Base-by-base conservation (phyloP, 768 basidiomycete species). In the Phaeotremella fagi region DNA sequence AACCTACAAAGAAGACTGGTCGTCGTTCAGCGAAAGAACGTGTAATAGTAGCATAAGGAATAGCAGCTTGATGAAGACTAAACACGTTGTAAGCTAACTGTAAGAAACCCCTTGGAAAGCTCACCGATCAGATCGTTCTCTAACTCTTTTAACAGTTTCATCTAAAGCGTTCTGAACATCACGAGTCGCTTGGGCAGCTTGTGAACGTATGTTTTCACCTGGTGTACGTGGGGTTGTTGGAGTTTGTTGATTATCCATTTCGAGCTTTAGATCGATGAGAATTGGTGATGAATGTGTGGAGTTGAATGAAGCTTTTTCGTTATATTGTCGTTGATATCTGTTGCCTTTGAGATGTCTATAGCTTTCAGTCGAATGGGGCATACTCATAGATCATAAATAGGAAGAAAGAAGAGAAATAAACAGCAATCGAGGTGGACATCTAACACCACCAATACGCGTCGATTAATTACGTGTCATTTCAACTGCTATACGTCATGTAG, bases 1-100 rank as follows among this genome's bases (percentile, higher is more conserved):
- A 4, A 62, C 67, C 12, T 45, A 69, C 67, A 45, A 70, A 70
- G 24, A 70, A 50, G 1, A 70, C 65, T 3, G 68, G 68, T 12
- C 49, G 33, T 3, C 25, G 18, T 35, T 70, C 68, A n/a, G 68
- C 68, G 41, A 64, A 70, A 15, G 50, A 46, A 16, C 68, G 45
- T 1, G 63, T 63, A 50, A 55, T 62, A 16, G 61, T 53, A 0
- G 68, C 68, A 38, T 64, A 66, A 3, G 68, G 68, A 16, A 50
- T 47, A 9, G 63, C 68, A 36, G 56, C 60, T 20, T 52, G 45
- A 31, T 70, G 65, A n/a, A 70, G 27, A 49, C 64, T 63, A 26
- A 16, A n/a, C n/a, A n/a, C n/a, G n/a, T n/a, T n/a, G n/a, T n/a
- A n/a, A n/a, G n/a, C n/a, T n/a, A n/a, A n/a, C 26, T 16, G 23